Evolutionary conservation across 2,329 filamentous ascomycete species (phyloP).

Genomic region (Fusarium sp.): DNA sequence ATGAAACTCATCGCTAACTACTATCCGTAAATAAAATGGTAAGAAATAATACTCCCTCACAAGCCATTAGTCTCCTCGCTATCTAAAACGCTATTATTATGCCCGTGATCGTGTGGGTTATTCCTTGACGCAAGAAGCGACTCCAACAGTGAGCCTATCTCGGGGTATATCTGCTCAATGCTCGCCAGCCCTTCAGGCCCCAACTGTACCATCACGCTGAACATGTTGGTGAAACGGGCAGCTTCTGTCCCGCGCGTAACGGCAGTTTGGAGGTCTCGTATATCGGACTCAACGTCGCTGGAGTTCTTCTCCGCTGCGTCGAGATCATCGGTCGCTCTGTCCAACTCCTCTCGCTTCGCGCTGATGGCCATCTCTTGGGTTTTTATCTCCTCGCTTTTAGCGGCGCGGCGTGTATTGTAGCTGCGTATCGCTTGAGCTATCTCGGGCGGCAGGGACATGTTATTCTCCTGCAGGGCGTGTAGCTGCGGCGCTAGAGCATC

Average conservation of each 20-base stretch:
- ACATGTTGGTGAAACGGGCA: slow-evolving; percentile 42
- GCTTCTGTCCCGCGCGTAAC: slow-evolving; percentile 42
- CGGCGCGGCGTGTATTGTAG: slow-evolving; percentile 42
- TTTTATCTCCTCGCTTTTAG: slow-evolving; percentile 45
- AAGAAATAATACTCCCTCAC: neutral
- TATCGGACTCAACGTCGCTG: slow-evolving; percentile 37
- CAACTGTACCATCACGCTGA: slow-evolving; percentile 44
- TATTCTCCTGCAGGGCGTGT: slow-evolving; percentile 45
- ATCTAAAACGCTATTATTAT: slow-evolving; percentile 22
- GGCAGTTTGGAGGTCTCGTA: slow-evolving; percentile 39
- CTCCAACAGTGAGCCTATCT: slow-evolving; percentile 45
- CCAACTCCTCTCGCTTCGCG: slow-evolving; percentile 35
- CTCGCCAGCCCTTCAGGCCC: slow-evolving; percentile 43
- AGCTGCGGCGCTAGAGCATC: slow-evolving; percentile 44
- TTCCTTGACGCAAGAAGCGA: slow-evolving; percentile 40
- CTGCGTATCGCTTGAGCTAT: slow-evolving; percentile 45
- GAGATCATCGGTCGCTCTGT: slow-evolving; percentile 32
- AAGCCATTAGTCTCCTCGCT: slow-evolving; percentile 35
- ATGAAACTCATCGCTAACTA: slow-evolving; percentile 24
- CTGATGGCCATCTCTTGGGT: slow-evolving; percentile 39
- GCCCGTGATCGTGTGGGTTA: slow-evolving; percentile 29
- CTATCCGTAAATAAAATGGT: neutral
- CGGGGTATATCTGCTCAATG: slow-evolving; percentile 47
- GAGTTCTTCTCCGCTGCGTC: slow-evolving; percentile 36
- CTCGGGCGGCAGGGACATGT: slow-evolving; percentile 43